Conservation (phyloP, 2,329 filamentous ascomycete genomes). For the Fusarium robinianum region DNA sequence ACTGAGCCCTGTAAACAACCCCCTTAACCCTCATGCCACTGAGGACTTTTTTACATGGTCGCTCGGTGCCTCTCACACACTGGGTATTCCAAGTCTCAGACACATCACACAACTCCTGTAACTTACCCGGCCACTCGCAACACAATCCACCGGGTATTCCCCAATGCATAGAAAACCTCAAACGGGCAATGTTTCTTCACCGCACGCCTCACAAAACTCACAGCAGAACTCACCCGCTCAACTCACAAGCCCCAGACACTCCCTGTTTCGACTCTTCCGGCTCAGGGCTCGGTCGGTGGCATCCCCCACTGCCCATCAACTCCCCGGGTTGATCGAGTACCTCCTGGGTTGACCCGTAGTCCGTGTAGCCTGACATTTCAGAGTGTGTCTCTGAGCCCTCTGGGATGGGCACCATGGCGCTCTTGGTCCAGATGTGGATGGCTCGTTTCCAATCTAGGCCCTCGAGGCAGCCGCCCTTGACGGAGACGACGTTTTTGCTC, state of each 20-base stretch:
- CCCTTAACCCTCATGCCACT: too few species aligned
- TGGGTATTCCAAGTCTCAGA: too few species aligned
- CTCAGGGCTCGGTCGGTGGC: constrained; percentile 11
- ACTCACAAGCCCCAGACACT: constrained; percentile 8
- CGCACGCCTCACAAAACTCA: not conserved
- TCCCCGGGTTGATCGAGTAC: constrained; percentile 52
- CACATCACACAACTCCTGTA: constrained; percentile 4
- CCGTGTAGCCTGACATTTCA: constrained; percentile 53
- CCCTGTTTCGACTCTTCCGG: not conserved
- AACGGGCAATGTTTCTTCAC: too few species aligned
- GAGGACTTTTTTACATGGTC: too few species aligned
- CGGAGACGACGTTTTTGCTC: constrained; percentile 63
- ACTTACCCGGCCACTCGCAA: constrained; percentile 12
- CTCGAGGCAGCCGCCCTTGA: constrained; percentile 70
- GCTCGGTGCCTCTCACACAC: too few species aligned
- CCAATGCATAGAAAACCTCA: too few species aligned
- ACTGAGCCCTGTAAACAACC: too few species aligned
- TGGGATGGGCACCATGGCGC: constrained; percentile 70
- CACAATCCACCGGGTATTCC: constrained; percentile 14
- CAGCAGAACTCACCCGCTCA: constrained; percentile 8
- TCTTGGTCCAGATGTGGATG: constrained; percentile 70
- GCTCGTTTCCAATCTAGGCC: constrained; percentile 64
- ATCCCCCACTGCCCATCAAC: constrained; percentile 44
- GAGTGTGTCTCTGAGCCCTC: constrained; percentile 63
- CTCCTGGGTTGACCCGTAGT: constrained; percentile 52